Evolutionary conservation across 768 basidiomycete genomes (phyloP).

Genomic region (Mycena filopes): DNA sequence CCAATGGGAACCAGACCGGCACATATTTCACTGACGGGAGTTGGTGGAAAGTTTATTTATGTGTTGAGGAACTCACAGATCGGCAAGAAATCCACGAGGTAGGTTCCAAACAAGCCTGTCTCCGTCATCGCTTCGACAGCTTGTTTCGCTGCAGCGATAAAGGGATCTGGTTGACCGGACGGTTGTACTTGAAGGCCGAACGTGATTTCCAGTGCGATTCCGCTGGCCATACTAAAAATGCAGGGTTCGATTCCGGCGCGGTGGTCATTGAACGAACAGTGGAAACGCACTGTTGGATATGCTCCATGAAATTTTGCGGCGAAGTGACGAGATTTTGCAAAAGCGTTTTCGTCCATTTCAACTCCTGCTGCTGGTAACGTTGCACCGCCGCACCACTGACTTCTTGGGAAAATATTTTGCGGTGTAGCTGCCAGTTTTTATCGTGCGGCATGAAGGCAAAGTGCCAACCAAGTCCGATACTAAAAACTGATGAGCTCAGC

Average conservation of each 20-base stretch:
- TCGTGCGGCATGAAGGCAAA: constrained; percentile 37
- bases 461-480: constrained; percentile 36
- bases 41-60: background rate
- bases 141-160: constrained; percentile 32
- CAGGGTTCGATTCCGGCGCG: background rate
- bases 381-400: constrained; percentile 23
- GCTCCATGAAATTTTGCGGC: constrained; percentile 29
- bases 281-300: constrained; percentile 33
- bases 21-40: constrained; percentile 17
- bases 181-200: constrained; percentile 37
- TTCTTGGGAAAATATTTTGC: constrained; percentile 32
- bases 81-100: constrained; percentile 37
- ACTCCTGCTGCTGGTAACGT: constrained; percentile 14
- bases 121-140: constrained; percentile 31
- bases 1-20: constrained; percentile 25
- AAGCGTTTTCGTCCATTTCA: constrained; percentile 33
- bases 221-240: constrained; percentile 29
- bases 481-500: constrained; percentile 4
- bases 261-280: background rate
- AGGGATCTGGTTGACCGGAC: constrained; percentile 33
- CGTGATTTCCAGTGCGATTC: constrained; percentile 28
- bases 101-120: constrained; percentile 33
- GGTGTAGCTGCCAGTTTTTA: constrained; percentile 31
- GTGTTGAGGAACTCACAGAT: background rate
- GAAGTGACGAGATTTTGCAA: constrained; percentile 27